phyloP scores from a whole-genome alignment of 2,329 filamentous ascomycete species.

The Aspergillus carbonarius region DNA sequence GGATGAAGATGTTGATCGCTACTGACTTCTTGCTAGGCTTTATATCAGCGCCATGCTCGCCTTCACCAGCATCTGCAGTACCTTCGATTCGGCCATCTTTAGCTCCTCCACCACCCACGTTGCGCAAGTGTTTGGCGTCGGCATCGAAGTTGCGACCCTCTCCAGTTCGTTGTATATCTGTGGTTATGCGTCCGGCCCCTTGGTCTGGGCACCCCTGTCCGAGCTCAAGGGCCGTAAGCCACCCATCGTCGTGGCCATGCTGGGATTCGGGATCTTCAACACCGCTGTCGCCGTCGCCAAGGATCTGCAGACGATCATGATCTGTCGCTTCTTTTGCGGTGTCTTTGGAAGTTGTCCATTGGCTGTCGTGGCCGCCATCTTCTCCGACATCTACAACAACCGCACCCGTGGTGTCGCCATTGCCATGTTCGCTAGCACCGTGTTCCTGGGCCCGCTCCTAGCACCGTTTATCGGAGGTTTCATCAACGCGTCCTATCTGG shows the following conservation, averaged over 20 bases:
- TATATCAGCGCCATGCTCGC: conserved; percentile 17
- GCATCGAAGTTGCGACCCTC: conserved; percentile 40
- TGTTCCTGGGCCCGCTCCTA: conserved; percentile 54
- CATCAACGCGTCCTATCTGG: conserved; percentile 45
- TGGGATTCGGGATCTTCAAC: conserved; percentile 45
- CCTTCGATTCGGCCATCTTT: conserved; percentile 61
- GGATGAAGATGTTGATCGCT: background rate
- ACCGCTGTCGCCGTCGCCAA: conserved; percentile 43
- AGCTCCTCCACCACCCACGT: conserved; percentile 60
- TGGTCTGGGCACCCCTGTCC: conserved; percentile 62
- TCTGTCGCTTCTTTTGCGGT: conserved; percentile 47
- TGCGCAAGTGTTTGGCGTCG: conserved; percentile 47
- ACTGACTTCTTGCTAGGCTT: conserved; percentile 19
- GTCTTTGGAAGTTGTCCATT: conserved; percentile 44
- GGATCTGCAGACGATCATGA: conserved; percentile 38
- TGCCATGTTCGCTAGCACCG: conserved; percentile 52
- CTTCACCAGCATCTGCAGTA: conserved; percentile 35
- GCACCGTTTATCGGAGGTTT: conserved; percentile 52
- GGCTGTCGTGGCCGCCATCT: conserved; percentile 40
- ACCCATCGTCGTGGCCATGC: conserved; percentile 46
- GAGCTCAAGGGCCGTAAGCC: conserved; percentile 58
- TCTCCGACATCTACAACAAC: conserved; percentile 52
- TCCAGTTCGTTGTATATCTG: conserved; percentile 49
- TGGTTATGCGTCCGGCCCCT: conserved; percentile 54
- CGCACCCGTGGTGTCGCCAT: conserved; percentile 35